A percentile compares a stretch with the other conserved stretches of the same genome.
Evolutionary conservation across 495 filamentous ascomycete genomes (phyloP).

Genomic region (Penicillium cosmopolitanum): DNA sequence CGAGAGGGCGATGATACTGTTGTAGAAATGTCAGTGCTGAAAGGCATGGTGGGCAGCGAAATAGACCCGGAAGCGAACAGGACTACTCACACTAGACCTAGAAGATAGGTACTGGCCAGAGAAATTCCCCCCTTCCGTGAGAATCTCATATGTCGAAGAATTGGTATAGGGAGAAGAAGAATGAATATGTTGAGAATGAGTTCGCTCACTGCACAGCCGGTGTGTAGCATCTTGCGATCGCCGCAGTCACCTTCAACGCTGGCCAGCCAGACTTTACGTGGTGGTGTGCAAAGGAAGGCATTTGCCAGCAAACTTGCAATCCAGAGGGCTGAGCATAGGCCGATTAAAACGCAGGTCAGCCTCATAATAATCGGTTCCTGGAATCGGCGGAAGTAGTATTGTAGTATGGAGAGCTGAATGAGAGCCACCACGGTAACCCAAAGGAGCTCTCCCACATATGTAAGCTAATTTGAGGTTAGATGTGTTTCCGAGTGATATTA

Average conservation of each 20-base stretch:
- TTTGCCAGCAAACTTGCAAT: slow-evolving; percentile 22
- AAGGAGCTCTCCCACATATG: slow-evolving; percentile 26
- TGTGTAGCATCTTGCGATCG: slow-evolving; percentile 19
- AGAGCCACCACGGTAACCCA: slow-evolving; percentile 20
- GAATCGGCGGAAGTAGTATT: slow-evolving; percentile 25
- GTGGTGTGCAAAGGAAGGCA: slow-evolving; percentile 25
- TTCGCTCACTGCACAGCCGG: slow-evolving; percentile 15
- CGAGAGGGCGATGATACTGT: slow-evolving; percentile 22
- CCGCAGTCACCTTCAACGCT: slow-evolving; percentile 18
- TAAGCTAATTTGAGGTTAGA: slow-evolving; percentile 24
- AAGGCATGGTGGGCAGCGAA: neutral
- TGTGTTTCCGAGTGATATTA: neutral
- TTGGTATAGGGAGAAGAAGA: slow-evolving; percentile 13
- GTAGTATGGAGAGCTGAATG: slow-evolving; percentile 26
- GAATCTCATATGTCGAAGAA: slow-evolving; percentile 13
- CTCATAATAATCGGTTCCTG: slow-evolving; percentile 12
- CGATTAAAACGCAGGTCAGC: slow-evolving; percentile 16
- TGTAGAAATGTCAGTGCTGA: neutral
- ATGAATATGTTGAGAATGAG: slow-evolving; percentile 22
- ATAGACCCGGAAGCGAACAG: neutral
- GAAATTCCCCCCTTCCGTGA: slow-evolving; percentile 12
- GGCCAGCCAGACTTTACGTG: slow-evolving; percentile 19
- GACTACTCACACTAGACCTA: slow-evolving; percentile 21
- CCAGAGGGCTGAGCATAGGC: slow-evolving; percentile 21
- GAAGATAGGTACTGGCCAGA: slow-evolving; percentile 10